Percentiles rank a stretch among this genome's conserved stretches.
phyloP scores from a whole-genome alignment of 1,284 basidiomycete species.

The Butyriboletus appendiculatus region DNA sequence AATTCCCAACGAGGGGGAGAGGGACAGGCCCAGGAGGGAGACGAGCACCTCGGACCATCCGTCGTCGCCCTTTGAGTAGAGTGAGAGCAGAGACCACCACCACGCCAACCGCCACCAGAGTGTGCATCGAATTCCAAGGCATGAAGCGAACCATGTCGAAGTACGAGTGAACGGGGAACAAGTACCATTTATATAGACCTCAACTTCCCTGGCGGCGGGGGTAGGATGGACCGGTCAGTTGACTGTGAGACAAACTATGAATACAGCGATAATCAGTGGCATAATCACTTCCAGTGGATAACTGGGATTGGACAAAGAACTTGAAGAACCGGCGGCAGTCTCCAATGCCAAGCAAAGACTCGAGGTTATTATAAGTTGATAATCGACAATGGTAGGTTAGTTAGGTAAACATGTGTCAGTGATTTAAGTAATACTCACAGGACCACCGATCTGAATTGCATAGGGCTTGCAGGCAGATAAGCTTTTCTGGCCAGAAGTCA shows the following conservation, averaged over 20 bases:
- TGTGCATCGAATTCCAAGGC: neutral
- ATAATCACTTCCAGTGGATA: too few relatives aligned
- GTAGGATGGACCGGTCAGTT: neutral
- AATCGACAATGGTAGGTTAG: too few relatives aligned
- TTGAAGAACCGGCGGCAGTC: neutral
- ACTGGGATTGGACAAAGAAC: neutral
- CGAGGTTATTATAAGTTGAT: neutral
- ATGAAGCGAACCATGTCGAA: constrained; percentile 3
- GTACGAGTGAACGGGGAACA: neutral
- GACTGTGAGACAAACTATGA: neutral
- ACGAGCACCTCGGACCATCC: neutral
- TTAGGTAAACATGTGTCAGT: neutral
- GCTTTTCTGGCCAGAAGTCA: neutral
- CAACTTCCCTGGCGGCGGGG: neutral
- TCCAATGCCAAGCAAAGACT: neutral
- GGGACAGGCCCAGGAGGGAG: constrained; percentile 26
- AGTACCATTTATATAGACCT: neutral
- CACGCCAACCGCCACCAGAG: neutral
- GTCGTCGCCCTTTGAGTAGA: constrained; percentile 10
- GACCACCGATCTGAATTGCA: neutral
- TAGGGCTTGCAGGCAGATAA: too few relatives aligned
- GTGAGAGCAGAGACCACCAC: constrained; percentile 1
- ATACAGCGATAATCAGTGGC: too few relatives aligned
- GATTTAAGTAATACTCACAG: neutral
- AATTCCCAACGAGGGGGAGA: constrained; percentile 26